phyloP scores from a whole-genome alignment of 352 stramenopile genomes.

The Pythium biforme region DNA sequence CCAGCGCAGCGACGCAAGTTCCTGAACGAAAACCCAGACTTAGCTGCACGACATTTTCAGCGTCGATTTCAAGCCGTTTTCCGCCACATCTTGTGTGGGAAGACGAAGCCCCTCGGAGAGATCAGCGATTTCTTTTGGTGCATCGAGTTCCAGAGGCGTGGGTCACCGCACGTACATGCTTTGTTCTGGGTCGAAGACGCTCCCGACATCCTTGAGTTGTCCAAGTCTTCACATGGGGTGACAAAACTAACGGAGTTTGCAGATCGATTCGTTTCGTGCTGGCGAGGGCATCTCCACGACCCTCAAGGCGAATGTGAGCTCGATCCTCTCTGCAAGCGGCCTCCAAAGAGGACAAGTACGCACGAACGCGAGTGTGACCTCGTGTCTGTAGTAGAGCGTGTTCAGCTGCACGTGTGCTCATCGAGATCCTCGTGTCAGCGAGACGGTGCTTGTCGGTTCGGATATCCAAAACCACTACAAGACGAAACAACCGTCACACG shows the following conservation, averaged over 20 bases:
- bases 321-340: background rate
- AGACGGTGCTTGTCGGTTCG: slow-evolving; percentile 10
- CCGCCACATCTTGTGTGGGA: slow-evolving; percentile 4
- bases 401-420: slow-evolving; percentile 11
- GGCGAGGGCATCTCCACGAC: background rate
- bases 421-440: slow-evolving; percentile 12
- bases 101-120: slow-evolving; percentile 17
- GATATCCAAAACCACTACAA: background rate
- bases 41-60: slow-evolving; percentile 19
- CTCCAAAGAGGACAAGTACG: background rate
- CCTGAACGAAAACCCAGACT: background rate
- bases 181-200: slow-evolving; percentile 29
- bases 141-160: slow-evolving; percentile 27
- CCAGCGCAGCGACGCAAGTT: background rate
- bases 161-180: slow-evolving; percentile 22
- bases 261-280: background rate
- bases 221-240: background rate
- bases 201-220: slow-evolving; percentile 4
- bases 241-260: background rate
- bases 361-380: background rate
- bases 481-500: background rate
- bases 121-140: slow-evolving; percentile 30
- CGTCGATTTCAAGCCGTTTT: slow-evolving; percentile 26
- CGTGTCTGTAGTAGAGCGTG: background rate
- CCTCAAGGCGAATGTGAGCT: background rate